Conservation (phyloP, 805 yeast species). For the Hanseniaspora valbyensis region DNA sequence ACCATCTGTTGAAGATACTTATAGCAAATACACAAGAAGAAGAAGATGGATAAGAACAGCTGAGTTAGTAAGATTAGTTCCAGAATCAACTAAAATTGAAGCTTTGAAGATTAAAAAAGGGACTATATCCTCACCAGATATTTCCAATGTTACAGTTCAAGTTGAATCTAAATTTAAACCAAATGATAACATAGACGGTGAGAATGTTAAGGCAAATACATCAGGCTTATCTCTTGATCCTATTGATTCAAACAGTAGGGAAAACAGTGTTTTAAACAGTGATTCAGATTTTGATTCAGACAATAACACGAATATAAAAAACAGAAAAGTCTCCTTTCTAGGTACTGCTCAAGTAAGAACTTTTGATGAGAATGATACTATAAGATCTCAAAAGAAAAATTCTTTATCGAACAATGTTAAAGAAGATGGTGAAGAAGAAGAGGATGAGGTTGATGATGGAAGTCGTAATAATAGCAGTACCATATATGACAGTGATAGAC, state of each 20-base stretch:
- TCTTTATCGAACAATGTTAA: background rate
- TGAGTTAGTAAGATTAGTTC: conserved; percentile 42
- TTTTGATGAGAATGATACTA: conserved; percentile 5
- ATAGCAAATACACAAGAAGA: conserved; percentile 82
- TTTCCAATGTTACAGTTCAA: conserved; percentile 6
- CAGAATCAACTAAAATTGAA: conserved; percentile 3
- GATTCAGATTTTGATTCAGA: background rate
- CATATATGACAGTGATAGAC: conserved; percentile 1
- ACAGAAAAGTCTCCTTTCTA: conserved; percentile 29
- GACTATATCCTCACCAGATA: background rate
- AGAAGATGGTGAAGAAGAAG: conserved; percentile 16
- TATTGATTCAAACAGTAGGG: background rate
- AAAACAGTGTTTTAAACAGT: background rate
- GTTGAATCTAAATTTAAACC: background rate
- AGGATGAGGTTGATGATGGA: background rate
- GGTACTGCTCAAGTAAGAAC: conserved; percentile 23
- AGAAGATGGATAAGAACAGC: conserved; percentile 96
- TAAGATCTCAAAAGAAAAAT: conserved; percentile 6
- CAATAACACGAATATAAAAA: conserved; percentile 13
- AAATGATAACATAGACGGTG: background rate
- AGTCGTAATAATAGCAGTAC: background rate
- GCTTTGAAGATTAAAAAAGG: conserved; percentile 2
- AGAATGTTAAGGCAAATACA: background rate
- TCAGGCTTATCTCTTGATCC: background rate
- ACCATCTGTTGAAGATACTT: conserved; percentile 79